A percentile compares a stretch with the other conserved stretches of the same genome.
These are phyloP conservation scores for Parmelia sp. DNA, from an alignment of 495 filamentous ascomycete genomes.

Conservation along the genomic window DNA sequence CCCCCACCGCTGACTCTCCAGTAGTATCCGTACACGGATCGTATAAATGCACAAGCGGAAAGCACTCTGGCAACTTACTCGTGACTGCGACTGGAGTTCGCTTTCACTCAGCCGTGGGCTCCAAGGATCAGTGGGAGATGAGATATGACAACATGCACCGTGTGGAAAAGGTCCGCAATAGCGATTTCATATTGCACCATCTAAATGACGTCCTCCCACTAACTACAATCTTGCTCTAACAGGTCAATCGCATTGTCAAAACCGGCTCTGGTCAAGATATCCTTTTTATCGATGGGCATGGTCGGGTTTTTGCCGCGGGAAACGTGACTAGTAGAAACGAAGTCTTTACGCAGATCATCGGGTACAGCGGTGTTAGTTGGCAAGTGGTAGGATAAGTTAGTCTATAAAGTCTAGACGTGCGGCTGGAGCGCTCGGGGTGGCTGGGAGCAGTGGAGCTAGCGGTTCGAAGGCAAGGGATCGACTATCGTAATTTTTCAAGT, in stretches of 20 bases:
- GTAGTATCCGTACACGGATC: constrained; percentile 6
- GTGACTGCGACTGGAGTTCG: neutral
- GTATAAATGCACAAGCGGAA: constrained; percentile 5
- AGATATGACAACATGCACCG: neutral
- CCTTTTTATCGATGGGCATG: neutral
- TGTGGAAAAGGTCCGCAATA: neutral
- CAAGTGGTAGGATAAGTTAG: constrained; percentile 14
- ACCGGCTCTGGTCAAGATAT: neutral
- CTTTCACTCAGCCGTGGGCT: neutral
- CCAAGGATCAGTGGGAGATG: constrained; percentile 1
- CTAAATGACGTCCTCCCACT: neutral
- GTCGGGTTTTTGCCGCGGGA: neutral
- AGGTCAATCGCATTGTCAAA: constrained; percentile 1
- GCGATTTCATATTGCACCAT: neutral
- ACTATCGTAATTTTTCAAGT: no score
- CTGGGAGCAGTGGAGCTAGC: no score
- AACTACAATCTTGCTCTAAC: neutral
- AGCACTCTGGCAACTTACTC: neutral
- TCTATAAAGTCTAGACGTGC: neutral
- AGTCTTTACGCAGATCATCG: constrained; percentile 29
- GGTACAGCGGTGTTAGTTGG: constrained; percentile 27
- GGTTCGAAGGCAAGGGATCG: no score
- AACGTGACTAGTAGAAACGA: constrained; percentile 25
- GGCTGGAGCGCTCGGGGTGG: no score
- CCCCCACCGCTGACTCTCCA: neutral